Evolutionary conservation across 345 rosid species (phyloP).

Genomic region (Corchorus olitorius): DNA sequence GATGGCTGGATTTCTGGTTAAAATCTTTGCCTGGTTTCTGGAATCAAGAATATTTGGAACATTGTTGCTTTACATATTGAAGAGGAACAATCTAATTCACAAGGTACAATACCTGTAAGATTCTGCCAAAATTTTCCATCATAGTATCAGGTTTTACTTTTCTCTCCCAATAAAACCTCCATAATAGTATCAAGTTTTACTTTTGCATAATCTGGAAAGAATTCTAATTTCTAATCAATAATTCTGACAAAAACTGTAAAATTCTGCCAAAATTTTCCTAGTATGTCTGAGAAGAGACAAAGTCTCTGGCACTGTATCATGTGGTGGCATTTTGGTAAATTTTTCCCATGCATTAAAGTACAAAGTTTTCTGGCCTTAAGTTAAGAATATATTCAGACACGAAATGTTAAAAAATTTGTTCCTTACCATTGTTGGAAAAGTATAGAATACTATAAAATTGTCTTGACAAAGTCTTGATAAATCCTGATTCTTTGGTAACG

Average conservation of each 20-base stretch:
- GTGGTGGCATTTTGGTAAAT: neutral
- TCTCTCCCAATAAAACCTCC: no score
- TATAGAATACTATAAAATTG: no score
- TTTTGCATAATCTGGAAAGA: neutral
- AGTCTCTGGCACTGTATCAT: neutral
- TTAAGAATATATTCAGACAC: neutral
- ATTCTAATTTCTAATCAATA: neutral
- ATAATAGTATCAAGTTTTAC: no score
- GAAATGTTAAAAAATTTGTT: neutral
- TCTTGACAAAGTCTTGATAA: no score
- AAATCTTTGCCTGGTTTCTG: slow-evolving; percentile 61
- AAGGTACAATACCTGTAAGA: slow-evolving; percentile 38
- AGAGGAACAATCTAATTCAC: slow-evolving; percentile 57
- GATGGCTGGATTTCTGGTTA: slow-evolving; percentile 67
- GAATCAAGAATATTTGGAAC: slow-evolving; percentile 52
- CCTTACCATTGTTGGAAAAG: neutral
- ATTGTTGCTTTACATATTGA: slow-evolving; percentile 44
- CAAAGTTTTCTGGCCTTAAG: neutral
- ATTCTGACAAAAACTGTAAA: neutral
- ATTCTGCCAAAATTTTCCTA: neutral
- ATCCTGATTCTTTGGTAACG: no score
- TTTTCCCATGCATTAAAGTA: neutral
- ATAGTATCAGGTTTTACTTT: no score
- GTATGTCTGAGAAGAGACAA: neutral
- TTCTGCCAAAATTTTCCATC: no score